Percentiles rank a stretch among this genome's conserved stretches.
phyloP scores from a whole-genome alignment of 1,139 yeast species.

The Hansenula lynferdii region DNA sequence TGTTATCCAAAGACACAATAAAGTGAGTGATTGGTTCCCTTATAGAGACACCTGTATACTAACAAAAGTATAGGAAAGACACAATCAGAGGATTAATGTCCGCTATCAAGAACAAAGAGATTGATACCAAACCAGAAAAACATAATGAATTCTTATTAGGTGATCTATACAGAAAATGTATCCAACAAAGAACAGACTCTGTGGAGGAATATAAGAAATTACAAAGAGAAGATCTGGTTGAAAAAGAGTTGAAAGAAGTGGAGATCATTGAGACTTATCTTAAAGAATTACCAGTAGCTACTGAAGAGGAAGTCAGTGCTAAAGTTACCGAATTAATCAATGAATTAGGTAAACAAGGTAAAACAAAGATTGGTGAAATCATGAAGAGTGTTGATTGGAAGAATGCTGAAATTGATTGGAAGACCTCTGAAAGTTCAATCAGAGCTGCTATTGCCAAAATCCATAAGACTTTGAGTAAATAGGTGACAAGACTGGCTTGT shows the following conservation, averaged over 20 bases:
- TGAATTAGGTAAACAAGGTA: constrained; percentile 26
- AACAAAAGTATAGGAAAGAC: constrained; percentile 32
- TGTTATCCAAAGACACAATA: constrained; percentile 40
- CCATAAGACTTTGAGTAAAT: constrained; percentile 12
- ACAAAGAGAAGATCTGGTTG: constrained; percentile 51
- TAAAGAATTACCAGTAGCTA: constrained; percentile 43
- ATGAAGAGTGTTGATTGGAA: constrained; percentile 47
- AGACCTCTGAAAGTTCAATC: constrained; percentile 36
- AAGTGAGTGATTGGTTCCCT: constrained; percentile 22
- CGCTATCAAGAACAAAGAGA: constrained; percentile 56
- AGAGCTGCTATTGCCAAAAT: constrained; percentile 25
- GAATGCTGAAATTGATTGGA: constrained; percentile 47
- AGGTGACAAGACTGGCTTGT: not conserved
- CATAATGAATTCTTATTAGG: constrained; percentile 44
- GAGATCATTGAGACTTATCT: constrained; percentile 40
- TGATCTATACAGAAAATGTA: constrained; percentile 43
- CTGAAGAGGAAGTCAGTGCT: constrained; percentile 41
- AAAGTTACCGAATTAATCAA: constrained; percentile 34
- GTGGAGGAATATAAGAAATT: constrained; percentile 46
- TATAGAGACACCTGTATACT: too few species aligned
- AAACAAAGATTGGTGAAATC: constrained; percentile 31
- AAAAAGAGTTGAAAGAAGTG: constrained; percentile 48
- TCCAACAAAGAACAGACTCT: constrained; percentile 50
- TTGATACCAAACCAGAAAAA: constrained; percentile 40
- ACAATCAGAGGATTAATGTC: constrained; percentile 54